Evolutionary conservation across 1,284 basidiomycete genomes (phyloP).

Genomic region (Coniophora puteana): DNA sequence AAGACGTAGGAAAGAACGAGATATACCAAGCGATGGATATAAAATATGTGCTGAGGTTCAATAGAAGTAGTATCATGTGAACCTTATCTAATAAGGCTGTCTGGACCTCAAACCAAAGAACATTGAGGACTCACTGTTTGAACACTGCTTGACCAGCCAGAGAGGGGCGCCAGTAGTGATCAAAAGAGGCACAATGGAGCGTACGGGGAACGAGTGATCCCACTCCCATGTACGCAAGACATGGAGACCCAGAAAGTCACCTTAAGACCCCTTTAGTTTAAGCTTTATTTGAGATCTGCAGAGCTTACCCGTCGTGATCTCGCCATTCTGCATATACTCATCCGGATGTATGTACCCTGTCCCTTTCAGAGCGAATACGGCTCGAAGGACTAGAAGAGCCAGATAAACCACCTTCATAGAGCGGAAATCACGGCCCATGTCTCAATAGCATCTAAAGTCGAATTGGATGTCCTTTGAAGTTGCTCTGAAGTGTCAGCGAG

Average conservation of each 20-base stretch:
- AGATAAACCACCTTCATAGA: constrained; percentile 17
- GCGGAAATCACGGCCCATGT: constrained; percentile 6
- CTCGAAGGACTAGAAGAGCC: constrained; percentile 26
- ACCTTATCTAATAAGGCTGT: no score
- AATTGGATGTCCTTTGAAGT: no score
- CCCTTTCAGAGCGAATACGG: constrained; percentile 30
- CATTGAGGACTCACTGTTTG: constrained; percentile 25
- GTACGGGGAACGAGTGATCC: constrained; percentile 28
- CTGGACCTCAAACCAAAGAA: not conserved
- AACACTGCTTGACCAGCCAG: constrained; percentile 13
- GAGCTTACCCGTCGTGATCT: constrained; percentile 33
- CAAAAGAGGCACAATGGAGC: constrained; percentile 32
- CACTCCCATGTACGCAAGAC: constrained; percentile 36
- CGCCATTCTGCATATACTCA: constrained; percentile 40
- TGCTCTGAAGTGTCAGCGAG: not conserved
- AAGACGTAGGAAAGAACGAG: no score
- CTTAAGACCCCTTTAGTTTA: constrained; percentile 18
- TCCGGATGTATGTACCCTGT: constrained; percentile 40
- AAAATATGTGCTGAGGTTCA: no score
- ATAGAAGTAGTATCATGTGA: no score
- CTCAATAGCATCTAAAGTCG: no score
- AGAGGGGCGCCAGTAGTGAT: constrained; percentile 33
- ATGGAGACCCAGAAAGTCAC: constrained; percentile 25
- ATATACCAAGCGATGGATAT: not conserved
- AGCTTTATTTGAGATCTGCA: constrained; percentile 2